Conservation (phyloP, 2,329 filamentous ascomycete genomes). For the Aspergillus unguis region DNA sequence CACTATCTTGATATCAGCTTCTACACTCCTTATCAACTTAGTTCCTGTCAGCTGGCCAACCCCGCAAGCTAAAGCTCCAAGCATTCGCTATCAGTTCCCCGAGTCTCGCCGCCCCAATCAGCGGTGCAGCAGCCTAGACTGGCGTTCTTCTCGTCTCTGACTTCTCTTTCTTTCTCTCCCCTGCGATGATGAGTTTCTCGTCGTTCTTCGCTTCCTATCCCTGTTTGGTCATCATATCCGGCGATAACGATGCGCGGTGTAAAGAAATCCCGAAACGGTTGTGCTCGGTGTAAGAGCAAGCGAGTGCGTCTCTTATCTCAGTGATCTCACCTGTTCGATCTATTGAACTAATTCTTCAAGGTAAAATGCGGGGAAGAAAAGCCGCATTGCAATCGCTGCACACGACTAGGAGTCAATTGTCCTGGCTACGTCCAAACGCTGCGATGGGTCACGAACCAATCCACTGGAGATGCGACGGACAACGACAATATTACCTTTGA, state of each 20-base stretch:
- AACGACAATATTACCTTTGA: conserved; percentile 1
- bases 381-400: conserved; percentile 38
- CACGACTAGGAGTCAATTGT: conserved; percentile 36
- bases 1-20: too few species aligned
- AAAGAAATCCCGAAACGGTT: conserved; percentile 43
- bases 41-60: not conserved
- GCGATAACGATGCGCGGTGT: conserved; percentile 44
- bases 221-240: conserved; percentile 22
- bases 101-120: conserved; percentile 8
- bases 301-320: conserved; percentile 22
- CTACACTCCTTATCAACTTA: too few species aligned
- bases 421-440: conserved; percentile 38
- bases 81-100: not conserved
- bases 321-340: not conserved
- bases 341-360: conserved; percentile 18
- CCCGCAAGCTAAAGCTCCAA: conserved; percentile 7
- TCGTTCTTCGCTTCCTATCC: not conserved
- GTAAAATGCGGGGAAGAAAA: conserved; percentile 43
- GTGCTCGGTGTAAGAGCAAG: conserved; percentile 43
- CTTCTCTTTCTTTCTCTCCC: conserved; percentile 7
- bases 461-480: conserved; percentile 12
- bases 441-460: conserved; percentile 37
- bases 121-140: not conserved
- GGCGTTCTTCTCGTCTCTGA: conserved; percentile 4
- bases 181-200: conserved; percentile 1